Base-by-base conservation (phyloP, 352 stramenopile species). In the Phytophthora idaei region DNA sequence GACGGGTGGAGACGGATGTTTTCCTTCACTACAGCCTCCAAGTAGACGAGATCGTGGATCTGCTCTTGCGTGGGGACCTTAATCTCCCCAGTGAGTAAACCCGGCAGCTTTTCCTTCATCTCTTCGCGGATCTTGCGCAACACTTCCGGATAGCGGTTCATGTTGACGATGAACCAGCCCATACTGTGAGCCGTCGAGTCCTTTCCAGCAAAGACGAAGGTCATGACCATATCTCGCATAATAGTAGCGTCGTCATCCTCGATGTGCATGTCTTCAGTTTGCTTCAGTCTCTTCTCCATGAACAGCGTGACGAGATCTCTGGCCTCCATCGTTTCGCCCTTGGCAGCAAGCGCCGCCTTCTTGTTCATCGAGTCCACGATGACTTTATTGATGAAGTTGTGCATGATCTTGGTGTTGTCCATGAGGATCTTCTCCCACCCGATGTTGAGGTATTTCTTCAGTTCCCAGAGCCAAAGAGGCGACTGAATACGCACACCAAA, bases 141-240 rank as follows among this genome's bases (percentile, higher is more conserved):
- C 6, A 89, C 62, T 9, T 87, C 49, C 2, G 81, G 85, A 53
- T 92, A 69, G 4, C 68, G 69, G 28, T 73, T 76, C 56, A 95
- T 78, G 55, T 90, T 86, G 48, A 90, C 84, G 39, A 92, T 73
- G 42, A 90, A 81, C 87, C 87, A 95, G 17, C 59, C 67, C 62
- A 95, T 75, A 9, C 66, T 76, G 44, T 83, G 74, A 0, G 85
- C 79, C 4, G 85, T 92, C 17, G 85, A 90, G 69, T 94, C 87
- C 28, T 88, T 81, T 44, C 85, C 87, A n/a, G 82, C 87, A 44
- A 94, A 82, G 37, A 90, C 76, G 44, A 94, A 90, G 21, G 77
- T 87, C 57, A 93, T 73, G 9, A 90, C 72, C 66, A 95, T 89
- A 48, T 94, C 82, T 0, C 83, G 72, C 45, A 94, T 77, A 32